These are phyloP conservation scores for Paraleonurus japonicus DNA, from an alignment of 257 asterid genomes.

Conservation along the genomic window DNA sequence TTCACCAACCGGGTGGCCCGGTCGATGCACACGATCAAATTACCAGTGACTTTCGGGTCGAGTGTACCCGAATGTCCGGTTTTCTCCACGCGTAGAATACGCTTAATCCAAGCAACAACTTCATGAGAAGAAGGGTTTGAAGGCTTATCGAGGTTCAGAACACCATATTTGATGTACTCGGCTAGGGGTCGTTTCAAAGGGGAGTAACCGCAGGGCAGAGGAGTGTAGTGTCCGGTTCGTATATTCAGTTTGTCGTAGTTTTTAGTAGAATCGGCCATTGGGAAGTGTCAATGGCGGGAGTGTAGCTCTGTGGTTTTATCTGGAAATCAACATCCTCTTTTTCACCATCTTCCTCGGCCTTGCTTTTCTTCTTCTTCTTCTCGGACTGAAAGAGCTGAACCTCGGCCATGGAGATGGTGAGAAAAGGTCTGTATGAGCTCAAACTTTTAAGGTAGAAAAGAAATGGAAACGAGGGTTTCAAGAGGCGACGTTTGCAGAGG, in stretches of 20 bases:
- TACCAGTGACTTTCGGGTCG: constrained; percentile 95
- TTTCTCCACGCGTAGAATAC: constrained; percentile 80
- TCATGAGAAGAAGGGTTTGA: constrained; percentile 94
- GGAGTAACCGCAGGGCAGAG: constrained; percentile 79
- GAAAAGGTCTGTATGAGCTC: not conserved
- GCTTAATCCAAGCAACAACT: constrained; percentile 94
- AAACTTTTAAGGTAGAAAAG: not conserved
- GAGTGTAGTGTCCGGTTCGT: constrained; percentile 95
- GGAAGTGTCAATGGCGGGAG: constrained; percentile 81
- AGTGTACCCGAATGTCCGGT: constrained; percentile 96
- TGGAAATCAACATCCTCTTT: constrained; percentile 44
- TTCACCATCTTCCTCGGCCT: constrained; percentile 33
- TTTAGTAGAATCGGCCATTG: constrained; percentile 91
- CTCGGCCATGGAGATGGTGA: constrained; percentile 60
- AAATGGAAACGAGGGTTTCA: constrained; percentile 4
- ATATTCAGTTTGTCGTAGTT: constrained; percentile 82
- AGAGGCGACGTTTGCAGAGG: constrained; percentile 22
- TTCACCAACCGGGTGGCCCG: constrained; percentile 92
- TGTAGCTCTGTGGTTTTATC: constrained; percentile 80
- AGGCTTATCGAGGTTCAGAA: constrained; percentile 81
- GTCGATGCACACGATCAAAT: constrained; percentile 86
- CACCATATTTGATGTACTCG: constrained; percentile 81
- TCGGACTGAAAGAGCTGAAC: constrained; percentile 59
- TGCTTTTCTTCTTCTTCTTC: constrained; percentile 69
- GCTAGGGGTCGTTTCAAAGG: constrained; percentile 78